A percentile compares a stretch with the other conserved stretches of the same genome.
Conservation (phyloP, 2,329 filamentous ascomycete genomes). For the Pleurostoma richardsiae region DNA sequence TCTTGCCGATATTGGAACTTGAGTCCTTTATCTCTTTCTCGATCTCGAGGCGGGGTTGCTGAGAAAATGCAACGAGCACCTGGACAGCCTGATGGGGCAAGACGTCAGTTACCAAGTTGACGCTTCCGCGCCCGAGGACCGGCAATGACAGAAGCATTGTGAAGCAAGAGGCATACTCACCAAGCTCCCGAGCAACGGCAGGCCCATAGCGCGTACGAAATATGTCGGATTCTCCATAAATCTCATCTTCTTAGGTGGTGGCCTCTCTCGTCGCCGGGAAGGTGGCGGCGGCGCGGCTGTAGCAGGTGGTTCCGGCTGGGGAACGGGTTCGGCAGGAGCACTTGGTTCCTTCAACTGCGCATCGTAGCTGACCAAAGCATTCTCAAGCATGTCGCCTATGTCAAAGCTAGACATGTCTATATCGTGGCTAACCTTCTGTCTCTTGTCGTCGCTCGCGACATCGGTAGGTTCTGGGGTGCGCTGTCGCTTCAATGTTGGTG, state of each 20-base stretch:
- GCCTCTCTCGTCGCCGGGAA: conserved; percentile 10
- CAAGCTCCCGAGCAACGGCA: conserved; percentile 25
- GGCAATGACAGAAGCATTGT: background rate
- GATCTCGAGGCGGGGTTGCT: conserved; percentile 22
- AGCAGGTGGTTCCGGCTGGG: conserved; percentile 2
- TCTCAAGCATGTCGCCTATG: conserved; percentile 7
- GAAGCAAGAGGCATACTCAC: conserved; percentile 9
- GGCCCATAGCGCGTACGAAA: conserved; percentile 27
- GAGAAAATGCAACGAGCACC: conserved; percentile 27
- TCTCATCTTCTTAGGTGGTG: conserved; percentile 24
- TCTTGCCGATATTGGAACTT: conserved; percentile 23
- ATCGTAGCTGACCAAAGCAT: conserved; percentile 5
- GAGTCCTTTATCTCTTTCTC: conserved; percentile 19
- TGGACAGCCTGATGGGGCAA: conserved; percentile 23
- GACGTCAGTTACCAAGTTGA: background rate
- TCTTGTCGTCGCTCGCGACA: conserved; percentile 5
- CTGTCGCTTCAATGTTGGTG: conserved; percentile 5
- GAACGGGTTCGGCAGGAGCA: conserved; percentile 2
- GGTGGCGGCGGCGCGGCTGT: conserved; percentile 5
- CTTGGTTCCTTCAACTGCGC: conserved; percentile 1
- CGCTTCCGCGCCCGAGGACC: background rate
- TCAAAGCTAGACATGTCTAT: conserved; percentile 4
- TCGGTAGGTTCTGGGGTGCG: conserved; percentile 6
- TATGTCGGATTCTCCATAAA: conserved; percentile 24
- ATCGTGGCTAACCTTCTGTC: conserved; percentile 8